phyloP scores from a whole-genome alignment of 2,329 filamentous ascomycete genomes.

The Verticillium albo-atrum region DNA sequence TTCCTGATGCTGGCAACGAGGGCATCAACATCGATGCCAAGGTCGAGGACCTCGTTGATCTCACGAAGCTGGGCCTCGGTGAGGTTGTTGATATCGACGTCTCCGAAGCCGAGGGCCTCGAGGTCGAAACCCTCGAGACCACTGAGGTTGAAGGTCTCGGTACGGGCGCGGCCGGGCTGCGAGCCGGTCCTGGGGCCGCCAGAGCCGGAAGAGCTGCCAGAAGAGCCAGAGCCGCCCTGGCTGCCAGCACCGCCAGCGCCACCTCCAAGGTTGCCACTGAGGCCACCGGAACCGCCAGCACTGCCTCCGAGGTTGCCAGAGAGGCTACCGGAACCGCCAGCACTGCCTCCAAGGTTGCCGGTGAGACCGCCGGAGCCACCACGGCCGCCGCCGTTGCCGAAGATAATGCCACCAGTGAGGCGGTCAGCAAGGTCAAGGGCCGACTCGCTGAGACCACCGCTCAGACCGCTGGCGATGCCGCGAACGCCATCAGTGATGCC shows the following conservation, averaged over 20 bases:
- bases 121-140: neutral
- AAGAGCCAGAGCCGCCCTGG: neutral
- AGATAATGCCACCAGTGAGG: neutral
- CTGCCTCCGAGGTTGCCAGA: neutral
- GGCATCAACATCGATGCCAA: neutral
- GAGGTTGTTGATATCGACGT: neutral
- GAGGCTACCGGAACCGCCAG: neutral
- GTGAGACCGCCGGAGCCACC: neutral
- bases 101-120: neutral
- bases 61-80: neutral
- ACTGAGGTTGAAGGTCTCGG: conserved; percentile 14
- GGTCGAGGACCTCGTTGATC: neutral
- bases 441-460: too few species aligned
- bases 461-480: neutral
- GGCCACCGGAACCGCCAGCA: neutral
- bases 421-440: too few species aligned
- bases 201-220: neutral
- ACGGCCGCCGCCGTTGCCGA: neutral
- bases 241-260: neutral
- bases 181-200: conserved; percentile 5
- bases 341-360: neutral
- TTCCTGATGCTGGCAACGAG: neutral
- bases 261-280: neutral
- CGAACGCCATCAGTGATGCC: neutral
- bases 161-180: conserved; percentile 15